Evolutionary conservation across 106 monocot species (phyloP).

Genomic region (Platanthera guangdongensis): DNA sequence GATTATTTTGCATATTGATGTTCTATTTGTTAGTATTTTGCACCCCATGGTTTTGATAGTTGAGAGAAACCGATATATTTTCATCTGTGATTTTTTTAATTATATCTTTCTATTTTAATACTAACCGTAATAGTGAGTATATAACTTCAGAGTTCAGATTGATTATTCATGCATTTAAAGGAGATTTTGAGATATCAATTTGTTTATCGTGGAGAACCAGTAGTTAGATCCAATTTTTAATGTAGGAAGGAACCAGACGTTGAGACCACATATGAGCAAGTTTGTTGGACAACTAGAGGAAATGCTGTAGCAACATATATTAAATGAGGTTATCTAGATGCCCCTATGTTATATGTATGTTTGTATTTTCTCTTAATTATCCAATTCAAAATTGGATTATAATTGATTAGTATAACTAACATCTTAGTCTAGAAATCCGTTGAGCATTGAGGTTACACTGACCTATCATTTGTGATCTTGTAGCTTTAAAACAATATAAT

Average conservation of each 20-base stretch:
- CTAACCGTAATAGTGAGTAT: not conserved
- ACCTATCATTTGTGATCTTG: not conserved
- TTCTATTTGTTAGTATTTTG: not conserved
- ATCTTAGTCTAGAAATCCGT: not conserved
- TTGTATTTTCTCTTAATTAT: not conserved
- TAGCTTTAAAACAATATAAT: not conserved
- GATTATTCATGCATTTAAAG: not conserved
- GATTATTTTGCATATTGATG: constrained; percentile 2
- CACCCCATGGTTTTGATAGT: not conserved
- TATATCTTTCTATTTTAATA: not conserved
- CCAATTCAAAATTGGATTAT: not conserved
- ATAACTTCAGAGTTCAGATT: not conserved
- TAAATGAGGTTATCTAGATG: not conserved
- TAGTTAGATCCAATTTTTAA: not conserved
- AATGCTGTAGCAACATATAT: not conserved
- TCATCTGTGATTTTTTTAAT: not conserved
- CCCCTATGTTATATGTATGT: not conserved
- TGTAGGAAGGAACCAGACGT: not conserved
- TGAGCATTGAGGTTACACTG: not conserved
- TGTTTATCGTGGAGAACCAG: not conserved
- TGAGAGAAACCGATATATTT: not conserved
- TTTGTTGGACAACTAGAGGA: not conserved
- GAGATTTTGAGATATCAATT: not conserved
- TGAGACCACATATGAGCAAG: not conserved
- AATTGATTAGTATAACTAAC: not conserved